These are phyloP conservation scores for Plasmodium adleri DNA, from an alignment of 169 alveolate species.

Conservation along the genomic window DNA sequence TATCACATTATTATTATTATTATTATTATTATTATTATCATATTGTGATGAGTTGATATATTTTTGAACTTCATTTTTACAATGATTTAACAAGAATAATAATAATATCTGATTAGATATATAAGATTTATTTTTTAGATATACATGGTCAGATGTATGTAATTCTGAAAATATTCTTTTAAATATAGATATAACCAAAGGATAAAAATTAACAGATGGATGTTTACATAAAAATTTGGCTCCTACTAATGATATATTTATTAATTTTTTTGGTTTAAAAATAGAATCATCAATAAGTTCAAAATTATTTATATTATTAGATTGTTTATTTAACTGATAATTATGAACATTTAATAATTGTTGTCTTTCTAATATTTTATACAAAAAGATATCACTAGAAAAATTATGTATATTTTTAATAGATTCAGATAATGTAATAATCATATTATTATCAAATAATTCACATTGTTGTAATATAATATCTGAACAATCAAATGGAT, in stretches of 20 bases:
- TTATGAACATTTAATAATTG: conserved; percentile 44
- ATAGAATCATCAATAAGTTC: conserved; percentile 34
- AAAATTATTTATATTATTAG: conserved; percentile 27
- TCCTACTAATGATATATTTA: conserved; percentile 42
- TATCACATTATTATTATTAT: background rate
- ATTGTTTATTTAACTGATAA: conserved; percentile 48
- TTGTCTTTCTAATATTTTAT: conserved; percentile 66
- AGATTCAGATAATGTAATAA: conserved; percentile 63
- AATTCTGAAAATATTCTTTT: conserved; percentile 64
- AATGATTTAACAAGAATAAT: too few relatives aligned
- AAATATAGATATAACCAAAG: conserved; percentile 33
- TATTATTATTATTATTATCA: too few relatives aligned
- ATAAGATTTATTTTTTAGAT: background rate
- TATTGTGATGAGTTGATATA: too few relatives aligned
- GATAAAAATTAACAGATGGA: conserved; percentile 46
- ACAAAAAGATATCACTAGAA: conserved; percentile 52
- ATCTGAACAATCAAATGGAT: conserved; percentile 48
- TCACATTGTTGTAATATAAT: conserved; percentile 56
- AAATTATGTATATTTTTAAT: conserved; percentile 40
- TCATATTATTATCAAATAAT: conserved; percentile 58
- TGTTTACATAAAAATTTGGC: conserved; percentile 65
- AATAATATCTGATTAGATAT: background rate
- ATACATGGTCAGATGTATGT: conserved; percentile 25
- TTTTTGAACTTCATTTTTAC: too few relatives aligned
- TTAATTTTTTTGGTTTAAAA: conserved; percentile 48